Conservation (phyloP, 2,329 filamentous ascomycete genomes). For the Aspergillus brunneoviolaceus region DNA sequence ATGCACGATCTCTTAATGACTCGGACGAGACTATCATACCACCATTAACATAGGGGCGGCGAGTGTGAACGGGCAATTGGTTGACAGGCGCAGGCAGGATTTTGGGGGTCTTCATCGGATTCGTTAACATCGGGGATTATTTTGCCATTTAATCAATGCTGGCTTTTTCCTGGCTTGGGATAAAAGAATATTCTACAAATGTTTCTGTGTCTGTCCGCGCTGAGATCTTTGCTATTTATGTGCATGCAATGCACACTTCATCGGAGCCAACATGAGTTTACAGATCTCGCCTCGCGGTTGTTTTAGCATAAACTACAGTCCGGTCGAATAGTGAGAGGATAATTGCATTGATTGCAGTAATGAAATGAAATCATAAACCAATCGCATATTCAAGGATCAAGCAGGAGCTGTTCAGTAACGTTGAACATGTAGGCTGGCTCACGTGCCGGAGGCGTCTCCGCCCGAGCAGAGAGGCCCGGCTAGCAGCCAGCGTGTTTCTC, state of each 20-base stretch:
- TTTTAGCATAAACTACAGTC: neutral
- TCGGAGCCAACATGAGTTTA: neutral
- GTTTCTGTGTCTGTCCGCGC: neutral
- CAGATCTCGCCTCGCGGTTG: conserved; percentile 1
- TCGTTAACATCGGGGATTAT: neutral
- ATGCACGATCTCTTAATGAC: conserved; percentile 7
- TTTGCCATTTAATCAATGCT: conserved; percentile 1
- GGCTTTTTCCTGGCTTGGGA: neutral
- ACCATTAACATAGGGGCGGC: conserved; percentile 9
- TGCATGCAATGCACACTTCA: neutral
- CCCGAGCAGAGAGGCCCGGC: neutral
- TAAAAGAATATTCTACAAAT: neutral
- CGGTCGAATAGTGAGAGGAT: neutral
- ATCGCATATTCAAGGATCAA: too few relatives aligned
- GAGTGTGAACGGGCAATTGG: conserved; percentile 17
- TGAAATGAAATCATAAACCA: too few relatives aligned
- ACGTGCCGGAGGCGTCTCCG: neutral
- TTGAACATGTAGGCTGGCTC: neutral
- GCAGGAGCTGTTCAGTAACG: too few relatives aligned
- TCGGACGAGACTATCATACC: conserved; percentile 16
- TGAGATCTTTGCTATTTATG: neutral
- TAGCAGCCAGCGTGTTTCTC: neutral
- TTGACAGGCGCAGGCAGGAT: conserved; percentile 22
- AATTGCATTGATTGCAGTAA: too few relatives aligned
- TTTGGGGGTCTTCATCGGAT: conserved; percentile 15